Evolutionary conservation across 345 rosid species (phyloP).

Genomic region (Mallotus nudiflorus): DNA sequence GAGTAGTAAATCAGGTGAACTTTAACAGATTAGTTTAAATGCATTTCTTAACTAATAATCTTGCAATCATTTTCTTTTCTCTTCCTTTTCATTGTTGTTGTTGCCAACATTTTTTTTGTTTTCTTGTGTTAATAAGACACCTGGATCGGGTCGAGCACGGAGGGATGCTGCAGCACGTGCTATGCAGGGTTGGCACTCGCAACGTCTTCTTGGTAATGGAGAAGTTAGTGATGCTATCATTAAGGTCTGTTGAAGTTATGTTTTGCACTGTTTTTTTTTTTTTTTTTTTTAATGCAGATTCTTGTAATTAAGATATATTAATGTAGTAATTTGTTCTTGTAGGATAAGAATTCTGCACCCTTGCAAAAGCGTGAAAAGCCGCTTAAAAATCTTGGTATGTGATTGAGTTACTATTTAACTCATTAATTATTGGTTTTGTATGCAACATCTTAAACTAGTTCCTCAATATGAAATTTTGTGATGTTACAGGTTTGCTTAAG

Average conservation of each 20-base stretch:
- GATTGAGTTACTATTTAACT: constrained; percentile 6
- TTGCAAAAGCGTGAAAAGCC: constrained; percentile 58
- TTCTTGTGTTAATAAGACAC: constrained; percentile 34
- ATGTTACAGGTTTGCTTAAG: constrained; percentile 61
- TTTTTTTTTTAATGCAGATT: not conserved
- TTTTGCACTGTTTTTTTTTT: not conserved
- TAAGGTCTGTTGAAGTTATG: constrained; percentile 40
- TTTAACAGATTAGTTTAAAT: not conserved
- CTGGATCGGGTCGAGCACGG: constrained; percentile 58
- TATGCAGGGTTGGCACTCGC: constrained; percentile 81
- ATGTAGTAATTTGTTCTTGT: not conserved
- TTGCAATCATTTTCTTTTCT: not conserved
- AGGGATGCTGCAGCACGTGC: constrained; percentile 70
- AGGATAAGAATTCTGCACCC: constrained; percentile 52
- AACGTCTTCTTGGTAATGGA: constrained; percentile 51
- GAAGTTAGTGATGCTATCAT: constrained; percentile 60
- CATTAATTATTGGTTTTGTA: constrained; percentile 15
- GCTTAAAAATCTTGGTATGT: constrained; percentile 56
- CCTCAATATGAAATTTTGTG: not conserved
- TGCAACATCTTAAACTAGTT: not conserved
- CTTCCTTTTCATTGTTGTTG: not conserved
- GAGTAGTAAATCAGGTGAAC: too few relatives aligned
- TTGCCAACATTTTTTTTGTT: constrained; percentile 13
- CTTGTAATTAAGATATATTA: not conserved
- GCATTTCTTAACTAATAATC: not conserved